Conservation (phyloP, 768 basidiomycete genomes). For the Leccinum olivaceopallidum region DNA sequence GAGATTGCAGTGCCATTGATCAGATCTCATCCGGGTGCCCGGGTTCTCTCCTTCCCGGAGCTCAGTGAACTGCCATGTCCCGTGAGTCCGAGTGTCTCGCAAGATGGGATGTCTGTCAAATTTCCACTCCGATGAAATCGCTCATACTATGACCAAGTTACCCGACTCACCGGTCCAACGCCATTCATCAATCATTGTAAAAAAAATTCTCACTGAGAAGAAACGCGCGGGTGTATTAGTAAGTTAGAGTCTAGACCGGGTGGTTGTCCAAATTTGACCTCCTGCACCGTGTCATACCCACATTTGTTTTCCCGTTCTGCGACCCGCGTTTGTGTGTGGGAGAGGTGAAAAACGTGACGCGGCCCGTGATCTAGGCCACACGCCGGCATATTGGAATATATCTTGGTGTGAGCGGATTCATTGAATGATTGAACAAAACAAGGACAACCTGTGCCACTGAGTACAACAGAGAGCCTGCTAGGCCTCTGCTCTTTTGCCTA, state of each 20-base stretch:
- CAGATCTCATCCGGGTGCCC: neutral
- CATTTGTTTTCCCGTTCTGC: neutral
- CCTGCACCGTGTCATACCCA: neutral
- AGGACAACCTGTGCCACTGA: neutral
- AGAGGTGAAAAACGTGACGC: neutral
- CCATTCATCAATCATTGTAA: neutral
- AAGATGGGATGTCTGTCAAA: neutral
- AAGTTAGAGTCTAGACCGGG: neutral
- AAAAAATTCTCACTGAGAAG: neutral
- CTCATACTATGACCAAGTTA: neutral
- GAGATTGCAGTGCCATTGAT: neutral
- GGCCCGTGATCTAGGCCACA: neutral
- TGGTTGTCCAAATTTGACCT: neutral
- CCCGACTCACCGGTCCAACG: neutral
- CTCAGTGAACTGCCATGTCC: neutral
- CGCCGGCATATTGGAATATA: neutral
- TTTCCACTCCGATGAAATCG: slow-evolving; percentile 1
- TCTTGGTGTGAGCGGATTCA: neutral
- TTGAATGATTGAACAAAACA: neutral
- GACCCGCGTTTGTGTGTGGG: neutral
- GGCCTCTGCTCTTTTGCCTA: neutral
- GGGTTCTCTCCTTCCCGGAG: neutral
- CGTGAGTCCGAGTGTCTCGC: neutral
- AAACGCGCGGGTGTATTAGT: neutral
- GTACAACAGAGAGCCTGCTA: neutral